Conservation (phyloP, 192 early-diverging fungal species). For the Glomus cerebriforme region DNA sequence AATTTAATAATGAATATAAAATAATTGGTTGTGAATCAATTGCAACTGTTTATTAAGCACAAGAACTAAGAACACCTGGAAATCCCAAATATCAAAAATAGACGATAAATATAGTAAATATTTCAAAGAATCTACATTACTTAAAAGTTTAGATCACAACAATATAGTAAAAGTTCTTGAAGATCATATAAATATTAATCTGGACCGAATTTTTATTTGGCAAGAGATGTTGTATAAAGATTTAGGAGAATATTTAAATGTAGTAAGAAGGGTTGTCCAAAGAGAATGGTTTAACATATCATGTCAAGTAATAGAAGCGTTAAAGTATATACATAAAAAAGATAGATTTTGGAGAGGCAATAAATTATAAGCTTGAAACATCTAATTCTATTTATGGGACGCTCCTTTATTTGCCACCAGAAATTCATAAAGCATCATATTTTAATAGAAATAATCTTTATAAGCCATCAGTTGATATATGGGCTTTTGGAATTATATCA, state of each 20-base stretch:
- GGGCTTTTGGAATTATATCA: constrained; percentile 91
- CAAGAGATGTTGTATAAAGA: not conserved
- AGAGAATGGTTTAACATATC: not conserved
- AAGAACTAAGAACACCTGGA: no score
- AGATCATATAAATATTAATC: not conserved
- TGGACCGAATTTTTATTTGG: not conserved
- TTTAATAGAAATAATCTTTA: constrained; percentile 49
- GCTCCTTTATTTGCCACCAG: not conserved
- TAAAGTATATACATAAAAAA: constrained; percentile 1
- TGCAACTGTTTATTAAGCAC: no score
- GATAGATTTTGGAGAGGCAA: not conserved
- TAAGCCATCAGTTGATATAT: constrained; percentile 91
- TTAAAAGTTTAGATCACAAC: not conserved
- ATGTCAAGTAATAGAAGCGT: not conserved
- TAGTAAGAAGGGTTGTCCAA: not conserved
- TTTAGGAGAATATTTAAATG: not conserved
- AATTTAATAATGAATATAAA: no score
- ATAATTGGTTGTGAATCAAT: no score
- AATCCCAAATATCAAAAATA: no score
- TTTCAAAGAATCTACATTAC: not conserved
- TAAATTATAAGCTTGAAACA: not conserved
- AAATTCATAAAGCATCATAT: constrained; percentile 45
- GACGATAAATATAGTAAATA: not conserved
- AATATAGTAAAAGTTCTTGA: not conserved
- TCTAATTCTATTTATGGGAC: not conserved